A percentile compares a stretch with the other conserved stretches of the same genome.
Conservation (phyloP, 176 grass and related monocot species). For the Pontederia crassipes region DNA sequence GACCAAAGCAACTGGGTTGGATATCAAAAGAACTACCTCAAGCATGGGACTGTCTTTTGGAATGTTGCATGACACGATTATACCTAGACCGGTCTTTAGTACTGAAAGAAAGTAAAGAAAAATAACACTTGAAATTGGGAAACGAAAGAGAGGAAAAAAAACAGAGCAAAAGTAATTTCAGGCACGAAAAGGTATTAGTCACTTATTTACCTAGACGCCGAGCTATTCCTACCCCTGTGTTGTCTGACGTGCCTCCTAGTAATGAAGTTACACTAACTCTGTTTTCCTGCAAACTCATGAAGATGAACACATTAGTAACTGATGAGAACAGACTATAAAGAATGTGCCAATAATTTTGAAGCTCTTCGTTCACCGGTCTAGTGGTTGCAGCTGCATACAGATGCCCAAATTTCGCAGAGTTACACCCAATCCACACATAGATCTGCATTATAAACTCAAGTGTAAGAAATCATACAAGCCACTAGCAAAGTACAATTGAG, state of each 20-base stretch:
- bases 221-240: conserved; percentile 76
- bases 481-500: too few relatives aligned
- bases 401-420: conserved; percentile 66
- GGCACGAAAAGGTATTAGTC: neutral
- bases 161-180: conserved; percentile 2
- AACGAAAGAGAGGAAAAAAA: conserved; percentile 2
- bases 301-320: neutral
- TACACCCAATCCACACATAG: conserved; percentile 88
- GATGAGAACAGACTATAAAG: neutral
- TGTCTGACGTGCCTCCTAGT: conserved; percentile 76
- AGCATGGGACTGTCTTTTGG: conserved; percentile 18
- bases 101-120: conserved; percentile 34
- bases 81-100: conserved; percentile 62
- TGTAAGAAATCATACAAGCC: too few relatives aligned
- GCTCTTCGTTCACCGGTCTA: conserved; percentile 34
- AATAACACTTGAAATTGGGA: conserved; percentile 6
- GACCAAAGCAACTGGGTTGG: neutral
- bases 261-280: conserved; percentile 63
- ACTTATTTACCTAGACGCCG: conserved; percentile 46
- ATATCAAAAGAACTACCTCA: conserved; percentile 8
- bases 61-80: conserved; percentile 53
- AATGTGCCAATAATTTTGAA: neutral
- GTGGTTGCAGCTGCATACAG: conserved; percentile 84
- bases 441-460: conserved; percentile 32
- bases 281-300: conserved; percentile 35